Conservation (phyloP, 176 grass and related monocot genomes). For the Carex pumila region DNA sequence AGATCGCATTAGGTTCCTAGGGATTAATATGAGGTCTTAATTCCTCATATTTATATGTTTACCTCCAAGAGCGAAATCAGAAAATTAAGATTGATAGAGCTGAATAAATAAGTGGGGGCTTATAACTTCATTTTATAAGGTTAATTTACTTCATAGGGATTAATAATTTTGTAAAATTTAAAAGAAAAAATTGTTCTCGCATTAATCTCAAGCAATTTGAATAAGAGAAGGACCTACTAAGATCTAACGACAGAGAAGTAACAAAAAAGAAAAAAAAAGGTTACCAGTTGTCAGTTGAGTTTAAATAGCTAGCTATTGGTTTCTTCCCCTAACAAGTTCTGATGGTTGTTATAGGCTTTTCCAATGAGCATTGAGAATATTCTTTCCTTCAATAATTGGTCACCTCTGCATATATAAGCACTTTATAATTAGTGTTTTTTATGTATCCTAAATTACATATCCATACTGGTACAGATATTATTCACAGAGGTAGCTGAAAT, state of each 20-base stretch:
- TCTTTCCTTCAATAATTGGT: not conserved
- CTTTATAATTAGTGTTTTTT: not conserved
- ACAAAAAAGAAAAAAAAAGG: not conserved
- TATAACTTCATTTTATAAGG: too few relatives aligned
- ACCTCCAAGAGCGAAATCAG: too few relatives aligned
- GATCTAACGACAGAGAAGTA: not conserved
- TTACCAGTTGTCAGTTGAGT: not conserved
- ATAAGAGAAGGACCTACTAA: not conserved
- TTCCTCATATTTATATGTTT: too few relatives aligned
- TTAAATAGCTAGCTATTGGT: not conserved
- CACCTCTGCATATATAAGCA: not conserved
- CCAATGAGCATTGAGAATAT: slow-evolving; percentile 9
- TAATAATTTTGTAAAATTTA: too few relatives aligned
- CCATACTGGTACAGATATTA: not conserved
- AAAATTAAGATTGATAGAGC: too few relatives aligned
- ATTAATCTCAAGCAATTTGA: too few relatives aligned
- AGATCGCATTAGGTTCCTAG: too few relatives aligned
- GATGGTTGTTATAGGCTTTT: slow-evolving; percentile 6
- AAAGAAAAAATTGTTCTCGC: too few relatives aligned
- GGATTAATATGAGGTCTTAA: too few relatives aligned
- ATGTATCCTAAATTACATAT: not conserved
- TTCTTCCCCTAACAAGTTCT: not conserved
- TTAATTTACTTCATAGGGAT: too few relatives aligned
- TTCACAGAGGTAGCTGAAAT: not conserved
- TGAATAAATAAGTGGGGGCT: too few relatives aligned